Conservation (phyloP, 192 early-diverging fungal genomes). For the Mycoemilia scoparia region DNA sequence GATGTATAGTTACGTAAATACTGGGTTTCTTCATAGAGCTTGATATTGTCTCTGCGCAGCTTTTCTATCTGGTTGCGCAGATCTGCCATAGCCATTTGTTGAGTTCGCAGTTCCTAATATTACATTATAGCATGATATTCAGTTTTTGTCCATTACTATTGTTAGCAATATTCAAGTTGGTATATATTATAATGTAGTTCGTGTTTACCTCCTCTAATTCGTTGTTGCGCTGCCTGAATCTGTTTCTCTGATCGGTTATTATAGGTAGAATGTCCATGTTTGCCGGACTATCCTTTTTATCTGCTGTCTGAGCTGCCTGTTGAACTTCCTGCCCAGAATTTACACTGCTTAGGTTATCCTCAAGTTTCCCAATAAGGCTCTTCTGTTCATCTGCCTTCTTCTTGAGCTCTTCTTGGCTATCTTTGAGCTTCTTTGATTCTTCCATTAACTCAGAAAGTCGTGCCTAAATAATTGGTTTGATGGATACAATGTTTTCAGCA, state of each 20-base stretch:
- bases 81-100: slow-evolving; percentile 27
- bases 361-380: background rate
- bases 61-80: slow-evolving; percentile 42
- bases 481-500: too few species aligned
- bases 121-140: slow-evolving; percentile 3
- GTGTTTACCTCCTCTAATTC: slow-evolving; percentile 80
- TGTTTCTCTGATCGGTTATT: slow-evolving; percentile 70
- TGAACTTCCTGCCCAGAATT: too few species aligned
- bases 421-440: background rate
- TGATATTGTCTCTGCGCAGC: slow-evolving; percentile 67
- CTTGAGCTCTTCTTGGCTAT: background rate
- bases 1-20: slow-evolving; percentile 60
- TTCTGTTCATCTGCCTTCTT: background rate
- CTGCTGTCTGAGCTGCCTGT: slow-evolving; percentile 2
- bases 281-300: background rate
- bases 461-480: too few species aligned
- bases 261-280: slow-evolving; percentile 50
- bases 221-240: slow-evolving; percentile 73
- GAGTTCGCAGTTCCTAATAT: slow-evolving; percentile 33
- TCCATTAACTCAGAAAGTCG: background rate
- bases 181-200: too few species aligned
- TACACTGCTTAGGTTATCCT: background rate
- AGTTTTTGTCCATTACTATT: too few species aligned
- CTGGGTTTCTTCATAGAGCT: slow-evolving; percentile 76
- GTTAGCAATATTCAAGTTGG: too few species aligned